Base-by-base conservation (phyloP, 306 rosid species). In the Cicer arietinum region DNA sequence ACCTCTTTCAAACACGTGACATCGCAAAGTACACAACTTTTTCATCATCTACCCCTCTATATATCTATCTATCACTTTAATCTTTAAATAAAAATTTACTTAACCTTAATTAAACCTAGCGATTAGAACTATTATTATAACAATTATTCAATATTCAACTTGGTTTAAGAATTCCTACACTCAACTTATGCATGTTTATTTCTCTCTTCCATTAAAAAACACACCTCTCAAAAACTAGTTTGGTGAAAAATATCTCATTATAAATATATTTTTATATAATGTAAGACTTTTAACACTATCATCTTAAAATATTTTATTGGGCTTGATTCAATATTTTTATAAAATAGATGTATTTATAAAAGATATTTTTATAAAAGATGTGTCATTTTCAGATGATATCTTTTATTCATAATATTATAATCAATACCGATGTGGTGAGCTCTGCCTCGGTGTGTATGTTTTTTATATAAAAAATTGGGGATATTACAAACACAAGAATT, bases 381-480 rank as follows among this genome's bases (percentile, higher is more conserved):
- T 30, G 6, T 30, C 37, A 30, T 30, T 30, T 30, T 30, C 0
- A 30, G 6, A 30, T 30, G 5, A 30, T 30, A 4, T 30, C 37
- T 30, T 30, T 30, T 3, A 30, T 30, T 4, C 5, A 30, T 30
- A 30, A 4, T 30, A 30, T 30, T 17, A 64, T 42, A 42, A 65
- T 1, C 30, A 43, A 17, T 6, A 10, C 30, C 2, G 14, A 35
- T 22, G 64, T 58, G 65, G 12, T 60, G 56, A 4, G 3, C 35
- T 66, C 42, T 43, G 48, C 75, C 70, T 77, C 46, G 59, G 42
- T 58, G 54, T 18, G 71, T 8, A 70, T 30, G 56, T 17, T 57
- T 35, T 44, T 62, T 39, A 41, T 30, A 44, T 40, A 20, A 18
- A 20, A 56, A 51, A 46, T 61, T 54, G 9, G 11, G 35, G 51